These are phyloP conservation scores for Polytrichum commune DNA, from an alignment of 225 moss, liverwort and hornwort species.

Conservation along the genomic window DNA sequence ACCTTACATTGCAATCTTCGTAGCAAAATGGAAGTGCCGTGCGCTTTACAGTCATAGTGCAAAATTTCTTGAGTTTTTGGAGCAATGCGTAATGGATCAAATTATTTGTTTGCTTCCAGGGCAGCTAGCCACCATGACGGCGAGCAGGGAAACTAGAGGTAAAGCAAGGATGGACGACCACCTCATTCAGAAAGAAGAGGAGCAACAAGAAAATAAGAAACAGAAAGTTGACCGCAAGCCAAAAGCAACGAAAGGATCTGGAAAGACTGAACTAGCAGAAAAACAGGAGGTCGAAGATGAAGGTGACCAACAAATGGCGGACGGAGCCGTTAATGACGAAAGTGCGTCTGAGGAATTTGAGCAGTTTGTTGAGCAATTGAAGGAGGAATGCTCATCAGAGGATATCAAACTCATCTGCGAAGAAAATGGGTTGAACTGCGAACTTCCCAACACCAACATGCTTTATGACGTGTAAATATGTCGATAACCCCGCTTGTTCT, in stretches of 20 bases:
- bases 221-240: constrained; percentile 19
- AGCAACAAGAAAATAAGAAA: constrained; percentile 27
- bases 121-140: constrained; percentile 8
- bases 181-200: constrained; percentile 1
- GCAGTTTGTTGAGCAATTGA: constrained; percentile 33
- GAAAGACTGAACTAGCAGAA: not conserved
- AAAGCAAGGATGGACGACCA: constrained; percentile 27
- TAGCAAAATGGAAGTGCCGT: too few relatives aligned
- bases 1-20: too few relatives aligned
- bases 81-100: too few relatives aligned
- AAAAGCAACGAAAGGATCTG: constrained; percentile 3
- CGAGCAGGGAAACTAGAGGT: constrained; percentile 20
- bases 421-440: constrained; percentile 35
- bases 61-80: too few relatives aligned
- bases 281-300: constrained; percentile 13
- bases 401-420: constrained; percentile 31
- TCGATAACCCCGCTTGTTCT: too few relatives aligned
- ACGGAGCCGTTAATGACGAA: not conserved
- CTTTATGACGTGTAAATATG: constrained; percentile 32
- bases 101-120: too few relatives aligned
- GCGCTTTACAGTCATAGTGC: too few relatives aligned
- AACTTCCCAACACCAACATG: constrained; percentile 25
- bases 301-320: constrained; percentile 5
- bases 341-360: constrained; percentile 17
- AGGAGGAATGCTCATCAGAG: constrained; percentile 17